Conservation (phyloP, 495 filamentous ascomycete genomes). For the Xylaria telfairii region DNA sequence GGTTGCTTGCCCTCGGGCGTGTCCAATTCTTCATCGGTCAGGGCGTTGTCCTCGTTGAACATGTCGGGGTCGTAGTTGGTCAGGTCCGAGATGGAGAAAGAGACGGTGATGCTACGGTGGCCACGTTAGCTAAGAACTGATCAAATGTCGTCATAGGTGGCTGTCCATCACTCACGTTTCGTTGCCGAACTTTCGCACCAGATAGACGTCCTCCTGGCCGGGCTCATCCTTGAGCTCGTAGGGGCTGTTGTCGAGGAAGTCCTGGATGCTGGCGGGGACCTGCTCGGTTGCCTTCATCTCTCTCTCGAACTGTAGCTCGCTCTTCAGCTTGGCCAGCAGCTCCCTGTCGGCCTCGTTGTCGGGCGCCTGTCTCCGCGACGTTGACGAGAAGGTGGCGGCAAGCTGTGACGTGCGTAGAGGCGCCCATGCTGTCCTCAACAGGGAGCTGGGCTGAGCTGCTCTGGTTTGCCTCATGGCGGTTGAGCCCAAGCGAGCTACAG, state of each 20-base stretch:
- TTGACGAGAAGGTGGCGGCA: constrained; percentile 76
- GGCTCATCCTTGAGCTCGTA: constrained; percentile 78
- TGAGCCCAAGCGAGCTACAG: constrained; percentile 64
- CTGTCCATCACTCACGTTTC: constrained; percentile 71
- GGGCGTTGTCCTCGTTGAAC: constrained; percentile 56
- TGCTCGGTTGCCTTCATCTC: constrained; percentile 63
- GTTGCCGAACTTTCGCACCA: constrained; percentile 82
- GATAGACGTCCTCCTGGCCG: constrained; percentile 84
- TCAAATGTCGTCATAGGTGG: background rate
- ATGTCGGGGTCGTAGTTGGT: constrained; percentile 65
- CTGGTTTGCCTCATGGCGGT: constrained; percentile 58
- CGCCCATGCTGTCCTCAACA: constrained; percentile 40
- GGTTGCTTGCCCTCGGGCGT: constrained; percentile 53
- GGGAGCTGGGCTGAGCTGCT: constrained; percentile 38
- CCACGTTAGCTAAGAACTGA: constrained; percentile 23
- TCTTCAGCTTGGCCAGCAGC: constrained; percentile 77
- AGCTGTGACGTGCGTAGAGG: constrained; percentile 57
- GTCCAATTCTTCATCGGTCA: constrained; percentile 68
- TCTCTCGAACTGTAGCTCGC: constrained; percentile 73
- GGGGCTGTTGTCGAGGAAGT: constrained; percentile 73
- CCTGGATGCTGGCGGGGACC: constrained; percentile 67
- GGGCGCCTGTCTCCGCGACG: constrained; percentile 57
- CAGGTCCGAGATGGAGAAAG: constrained; percentile 93
- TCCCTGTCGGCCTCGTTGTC: constrained; percentile 67
- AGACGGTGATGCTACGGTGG: constrained; percentile 77